phyloP scores from a whole-genome alignment of 169 alveolate species.

The Plasmodium inui region DNA sequence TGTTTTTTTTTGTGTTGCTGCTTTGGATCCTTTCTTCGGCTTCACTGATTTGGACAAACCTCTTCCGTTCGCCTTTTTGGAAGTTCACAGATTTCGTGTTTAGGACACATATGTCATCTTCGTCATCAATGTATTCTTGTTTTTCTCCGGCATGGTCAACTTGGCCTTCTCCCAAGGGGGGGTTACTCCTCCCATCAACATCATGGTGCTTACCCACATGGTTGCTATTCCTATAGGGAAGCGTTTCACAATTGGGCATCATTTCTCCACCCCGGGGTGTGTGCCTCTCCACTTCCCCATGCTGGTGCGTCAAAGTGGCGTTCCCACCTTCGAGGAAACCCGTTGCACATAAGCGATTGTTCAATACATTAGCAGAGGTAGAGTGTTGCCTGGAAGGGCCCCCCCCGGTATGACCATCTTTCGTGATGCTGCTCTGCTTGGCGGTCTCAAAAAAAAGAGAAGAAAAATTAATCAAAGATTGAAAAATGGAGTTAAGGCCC shows the following conservation, averaged over 20 bases:
- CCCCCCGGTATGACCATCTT: neutral
- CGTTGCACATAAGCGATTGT: neutral
- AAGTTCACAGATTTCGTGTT: constrained; percentile 2
- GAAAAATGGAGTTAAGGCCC: constrained; percentile 23
- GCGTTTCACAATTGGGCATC: neutral
- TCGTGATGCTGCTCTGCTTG: constrained; percentile 5
- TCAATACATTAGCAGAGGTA: neutral
- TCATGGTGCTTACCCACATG: neutral
- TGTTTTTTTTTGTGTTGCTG: neutral
- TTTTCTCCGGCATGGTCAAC: neutral
- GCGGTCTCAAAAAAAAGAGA: constrained; percentile 42
- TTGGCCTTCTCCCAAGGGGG: neutral
- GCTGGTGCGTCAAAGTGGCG: neutral
- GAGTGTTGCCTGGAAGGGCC: neutral
- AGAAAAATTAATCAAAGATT: constrained; percentile 56
- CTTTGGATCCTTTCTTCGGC: neutral
- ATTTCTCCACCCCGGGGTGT: neutral
- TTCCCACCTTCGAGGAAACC: neutral
- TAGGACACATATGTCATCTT: constrained; percentile 52
- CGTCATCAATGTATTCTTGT: constrained; percentile 57
- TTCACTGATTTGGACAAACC: neutral
- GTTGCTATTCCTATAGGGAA: neutral
- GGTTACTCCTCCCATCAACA: neutral
- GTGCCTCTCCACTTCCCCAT: neutral
- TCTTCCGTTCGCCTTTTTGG: neutral